Conservation (phyloP, 2,329 filamentous ascomycete species). For the Incumbomyces delicatus region DNA sequence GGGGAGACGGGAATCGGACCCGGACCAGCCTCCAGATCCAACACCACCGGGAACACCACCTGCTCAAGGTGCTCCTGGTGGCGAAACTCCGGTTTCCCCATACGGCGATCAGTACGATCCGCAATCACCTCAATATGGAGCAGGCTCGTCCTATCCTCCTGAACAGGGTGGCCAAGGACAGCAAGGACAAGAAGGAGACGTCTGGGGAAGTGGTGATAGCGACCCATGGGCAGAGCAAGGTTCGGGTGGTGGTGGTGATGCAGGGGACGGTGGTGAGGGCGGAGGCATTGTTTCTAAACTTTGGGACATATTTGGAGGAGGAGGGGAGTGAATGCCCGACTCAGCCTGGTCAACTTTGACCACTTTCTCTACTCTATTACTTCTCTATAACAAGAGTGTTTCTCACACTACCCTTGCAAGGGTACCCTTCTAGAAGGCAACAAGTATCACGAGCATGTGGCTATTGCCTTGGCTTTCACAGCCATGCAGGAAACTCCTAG, state of each 20-base stretch:
- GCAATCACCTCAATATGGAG: constrained; percentile 22
- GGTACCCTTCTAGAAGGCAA: no score
- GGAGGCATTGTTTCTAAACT: constrained; percentile 21
- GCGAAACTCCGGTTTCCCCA: constrained; percentile 13
- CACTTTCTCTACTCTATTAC: no score
- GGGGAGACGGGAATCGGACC: constrained; percentile 22
- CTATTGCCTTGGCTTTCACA: no score
- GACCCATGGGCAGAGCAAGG: constrained; percentile 24
- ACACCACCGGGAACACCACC: neutral
- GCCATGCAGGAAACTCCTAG: no score
- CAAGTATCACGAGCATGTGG: no score
- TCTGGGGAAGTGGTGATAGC: constrained; percentile 26
- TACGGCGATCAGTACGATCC: constrained; percentile 19
- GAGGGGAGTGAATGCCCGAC: neutral
- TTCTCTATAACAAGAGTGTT: no score
- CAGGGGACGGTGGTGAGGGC: constrained; percentile 19
- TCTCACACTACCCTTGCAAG: no score
- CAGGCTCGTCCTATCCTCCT: constrained; percentile 1
- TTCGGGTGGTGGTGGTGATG: constrained; percentile 21
- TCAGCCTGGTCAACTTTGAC: no score
- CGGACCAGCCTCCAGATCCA: constrained; percentile 4
- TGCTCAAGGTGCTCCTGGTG: constrained; percentile 4
- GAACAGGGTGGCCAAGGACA: constrained; percentile 10
- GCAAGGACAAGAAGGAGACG: constrained; percentile 22
- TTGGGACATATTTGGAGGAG: constrained; percentile 17